Evolutionary conservation across 108 stramenopile genomes (phyloP).

Genomic region (Skeletonema menzelii): DNA sequence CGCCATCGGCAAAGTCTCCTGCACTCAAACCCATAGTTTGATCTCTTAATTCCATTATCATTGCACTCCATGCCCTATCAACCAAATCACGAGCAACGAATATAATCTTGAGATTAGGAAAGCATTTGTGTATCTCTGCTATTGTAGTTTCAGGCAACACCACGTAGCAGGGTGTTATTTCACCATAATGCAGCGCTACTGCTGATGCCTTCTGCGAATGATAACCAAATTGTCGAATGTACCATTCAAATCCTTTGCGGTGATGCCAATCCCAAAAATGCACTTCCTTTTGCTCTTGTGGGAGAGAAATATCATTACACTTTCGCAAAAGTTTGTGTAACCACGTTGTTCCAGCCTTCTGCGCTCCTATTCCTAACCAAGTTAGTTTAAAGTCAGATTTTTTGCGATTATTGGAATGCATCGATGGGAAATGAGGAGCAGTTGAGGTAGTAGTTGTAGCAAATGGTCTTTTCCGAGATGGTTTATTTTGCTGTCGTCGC

Average conservation of each 20-base stretch:
- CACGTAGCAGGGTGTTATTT: constrained; percentile 58
- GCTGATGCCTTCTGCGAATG: background rate
- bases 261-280: constrained; percentile 71
- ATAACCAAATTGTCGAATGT: constrained; percentile 49
- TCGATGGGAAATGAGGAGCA: constrained; percentile 1
- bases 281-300: constrained; percentile 52
- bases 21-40: constrained; percentile 38
- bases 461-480: constrained; percentile 13
- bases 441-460: background rate
- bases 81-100: constrained; percentile 59
- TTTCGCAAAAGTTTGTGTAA: constrained; percentile 48
- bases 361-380: constrained; percentile 60
- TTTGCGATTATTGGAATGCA: background rate
- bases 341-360: constrained; percentile 68
- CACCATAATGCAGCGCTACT: constrained; percentile 27
- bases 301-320: constrained; percentile 26
- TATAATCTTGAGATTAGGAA: constrained; percentile 44
- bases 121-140: constrained; percentile 30
- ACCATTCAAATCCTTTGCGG: constrained; percentile 55
- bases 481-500: background rate
- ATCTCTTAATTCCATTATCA: constrained; percentile 57
- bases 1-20: constrained; percentile 49
- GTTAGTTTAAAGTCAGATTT: constrained; percentile 13
- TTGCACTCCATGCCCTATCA: constrained; percentile 57
- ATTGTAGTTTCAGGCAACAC: constrained; percentile 34